These are phyloP conservation scores for Turritis glabra DNA, from an alignment of 345 rosid genomes.

Conservation along the genomic window DNA sequence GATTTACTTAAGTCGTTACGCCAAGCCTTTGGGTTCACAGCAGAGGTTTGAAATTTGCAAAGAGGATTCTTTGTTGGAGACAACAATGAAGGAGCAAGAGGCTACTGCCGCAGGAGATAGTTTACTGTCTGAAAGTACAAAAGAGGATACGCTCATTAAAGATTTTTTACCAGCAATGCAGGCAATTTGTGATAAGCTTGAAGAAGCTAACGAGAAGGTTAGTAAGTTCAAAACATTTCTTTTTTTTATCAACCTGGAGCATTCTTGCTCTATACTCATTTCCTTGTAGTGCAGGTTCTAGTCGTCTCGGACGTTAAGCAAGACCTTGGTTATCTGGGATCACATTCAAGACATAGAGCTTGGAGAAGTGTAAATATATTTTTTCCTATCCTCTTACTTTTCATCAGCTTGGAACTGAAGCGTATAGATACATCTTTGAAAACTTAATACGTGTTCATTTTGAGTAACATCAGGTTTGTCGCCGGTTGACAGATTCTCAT, in stretches of 20 bases:
- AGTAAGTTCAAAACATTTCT: slow-evolving; percentile 23
- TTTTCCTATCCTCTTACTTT: slow-evolving; percentile 6
- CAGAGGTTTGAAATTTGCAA: slow-evolving; percentile 72
- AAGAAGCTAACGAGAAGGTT: slow-evolving; percentile 78
- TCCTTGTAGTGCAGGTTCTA: slow-evolving; percentile 63
- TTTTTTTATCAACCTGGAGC: slow-evolving; percentile 24
- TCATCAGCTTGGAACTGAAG: slow-evolving; percentile 2
- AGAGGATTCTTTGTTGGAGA: slow-evolving; percentile 46
- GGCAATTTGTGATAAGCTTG: slow-evolving; percentile 80
- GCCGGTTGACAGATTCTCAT: slow-evolving; percentile 75
- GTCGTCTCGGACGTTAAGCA: slow-evolving; percentile 85
- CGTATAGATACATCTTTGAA: neutral
- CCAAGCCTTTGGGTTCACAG: slow-evolving; percentile 72
- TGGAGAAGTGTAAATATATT: slow-evolving; percentile 76
- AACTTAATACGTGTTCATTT: neutral
- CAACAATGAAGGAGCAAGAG: slow-evolving; percentile 41
- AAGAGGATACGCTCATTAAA: slow-evolving; percentile 64
- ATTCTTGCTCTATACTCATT: slow-evolving; percentile 39
- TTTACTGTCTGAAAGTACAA: slow-evolving; percentile 39
- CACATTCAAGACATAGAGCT: slow-evolving; percentile 60
- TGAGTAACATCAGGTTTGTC: slow-evolving; percentile 56
- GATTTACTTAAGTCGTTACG: slow-evolving; percentile 70
- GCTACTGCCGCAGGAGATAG: slow-evolving; percentile 42
- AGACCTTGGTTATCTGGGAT: slow-evolving; percentile 74
- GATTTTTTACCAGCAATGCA: slow-evolving; percentile 85